Evolutionary conservation across 2,329 filamentous ascomycete genomes (phyloP).

Genomic region (Lecanosticta acicola): DNA sequence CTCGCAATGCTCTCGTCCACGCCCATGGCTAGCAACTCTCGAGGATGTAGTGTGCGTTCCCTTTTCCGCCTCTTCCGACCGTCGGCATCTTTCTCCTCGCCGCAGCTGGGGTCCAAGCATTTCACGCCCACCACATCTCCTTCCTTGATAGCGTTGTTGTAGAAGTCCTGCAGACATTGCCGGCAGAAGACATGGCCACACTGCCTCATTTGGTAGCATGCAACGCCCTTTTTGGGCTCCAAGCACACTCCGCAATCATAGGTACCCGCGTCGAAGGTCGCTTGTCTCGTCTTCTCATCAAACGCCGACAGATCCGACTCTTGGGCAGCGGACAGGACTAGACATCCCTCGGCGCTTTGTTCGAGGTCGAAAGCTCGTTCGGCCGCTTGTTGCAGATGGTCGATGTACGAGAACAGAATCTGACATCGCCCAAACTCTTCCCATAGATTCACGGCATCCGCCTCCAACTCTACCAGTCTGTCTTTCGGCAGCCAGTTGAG

Average conservation of each 20-base stretch:
- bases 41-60: conserved; percentile 68
- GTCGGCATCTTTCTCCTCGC: conserved; percentile 48
- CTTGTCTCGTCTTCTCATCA: conserved; percentile 66
- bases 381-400: conserved; percentile 54
- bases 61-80: conserved; percentile 46
- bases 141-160: conserved; percentile 78
- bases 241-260: conserved; percentile 86
- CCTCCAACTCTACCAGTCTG: conserved; percentile 41
- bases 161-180: conserved; percentile 82
- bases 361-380: conserved; percentile 51
- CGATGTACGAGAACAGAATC: conserved; percentile 56
- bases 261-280: conserved; percentile 73
- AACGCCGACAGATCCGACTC: conserved; percentile 72
- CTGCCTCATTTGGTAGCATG: conserved; percentile 68
- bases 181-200: conserved; percentile 91
- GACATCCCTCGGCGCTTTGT: conserved; percentile 34
- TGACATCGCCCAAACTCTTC: conserved; percentile 54
- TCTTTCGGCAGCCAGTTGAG: conserved; percentile 49
- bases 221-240: conserved; percentile 81
- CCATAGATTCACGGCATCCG: conserved; percentile 50
- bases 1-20: conserved; percentile 62
- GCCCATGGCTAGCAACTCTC: conserved; percentile 61
- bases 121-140: conserved; percentile 74
- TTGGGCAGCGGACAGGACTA: conserved; percentile 45
- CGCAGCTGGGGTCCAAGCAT: conserved; percentile 75